These are phyloP conservation scores for Colletotrichum higginsianum DNA, from an alignment of 2,329 filamentous ascomycete genomes.

Conservation along the genomic window DNA sequence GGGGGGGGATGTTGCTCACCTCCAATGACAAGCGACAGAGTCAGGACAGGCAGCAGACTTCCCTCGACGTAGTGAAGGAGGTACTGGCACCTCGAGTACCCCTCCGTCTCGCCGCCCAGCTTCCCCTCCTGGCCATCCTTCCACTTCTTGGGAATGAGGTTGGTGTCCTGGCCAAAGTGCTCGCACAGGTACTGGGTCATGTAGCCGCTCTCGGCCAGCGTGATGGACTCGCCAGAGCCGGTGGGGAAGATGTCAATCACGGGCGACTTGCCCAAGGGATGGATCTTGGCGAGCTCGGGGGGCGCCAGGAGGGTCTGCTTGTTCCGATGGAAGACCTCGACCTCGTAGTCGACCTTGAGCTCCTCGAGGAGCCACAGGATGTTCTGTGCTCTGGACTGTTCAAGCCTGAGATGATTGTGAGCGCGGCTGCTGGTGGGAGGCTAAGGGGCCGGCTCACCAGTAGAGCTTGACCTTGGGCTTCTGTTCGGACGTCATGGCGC, in stretches of 20 bases:
- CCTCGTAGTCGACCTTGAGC: slow-evolving; percentile 82
- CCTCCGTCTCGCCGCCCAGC: slow-evolving; percentile 73
- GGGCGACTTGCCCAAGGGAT: slow-evolving; percentile 91
- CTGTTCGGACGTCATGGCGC: slow-evolving; percentile 42
- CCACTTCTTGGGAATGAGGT: slow-evolving; percentile 68
- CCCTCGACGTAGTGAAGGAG: slow-evolving; percentile 90
- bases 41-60: slow-evolving; percentile 80
- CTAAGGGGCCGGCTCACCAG: slow-evolving; percentile 63
- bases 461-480: slow-evolving; percentile 73
- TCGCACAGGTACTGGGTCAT: slow-evolving; percentile 89
- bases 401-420: slow-evolving; percentile 73
- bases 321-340: slow-evolving; percentile 83
- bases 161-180: slow-evolving; percentile 63
- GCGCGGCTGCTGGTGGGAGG: not conserved
- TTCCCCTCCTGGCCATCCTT: slow-evolving; percentile 71
- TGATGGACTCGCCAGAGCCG: slow-evolving; percentile 60
- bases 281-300: slow-evolving; percentile 80
- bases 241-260: slow-evolving; percentile 75
- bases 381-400: slow-evolving; percentile 85
- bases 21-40: slow-evolving; percentile 74
- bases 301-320: slow-evolving; percentile 77
- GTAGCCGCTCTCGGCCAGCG: slow-evolving; percentile 85
- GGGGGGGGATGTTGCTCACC: slow-evolving; percentile 53
- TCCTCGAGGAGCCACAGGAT: slow-evolving; percentile 91
- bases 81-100: slow-evolving; percentile 74